Base-by-base conservation (phyloP, 192 early-diverging fungal genomes). In the Umbelopsis ramanniana region DNA sequence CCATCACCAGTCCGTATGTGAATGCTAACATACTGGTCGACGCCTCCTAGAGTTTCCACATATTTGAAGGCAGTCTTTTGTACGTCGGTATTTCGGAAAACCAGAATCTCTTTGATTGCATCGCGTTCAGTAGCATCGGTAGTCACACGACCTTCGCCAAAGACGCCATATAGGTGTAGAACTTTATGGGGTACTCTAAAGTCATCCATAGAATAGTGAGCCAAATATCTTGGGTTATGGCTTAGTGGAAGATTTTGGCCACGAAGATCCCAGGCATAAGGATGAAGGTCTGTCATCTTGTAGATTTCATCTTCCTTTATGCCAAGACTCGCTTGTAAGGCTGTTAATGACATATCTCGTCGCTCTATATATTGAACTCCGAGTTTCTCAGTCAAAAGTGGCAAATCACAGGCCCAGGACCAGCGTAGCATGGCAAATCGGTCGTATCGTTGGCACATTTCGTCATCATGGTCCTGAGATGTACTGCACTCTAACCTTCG, bases 121-220 rank as follows among this genome's bases (percentile, higher is more conserved):
- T 63, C 57, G 1, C 57, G 57, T 37, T 63, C 57, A 6, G 2
- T 0, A 5, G 33, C 35, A n/a, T 63, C 33, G 5, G 57, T n/a
- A n/a, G 57, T 17, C 57, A 63, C 57, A 35, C 57, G 57, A 33
- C 57, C 57, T 63, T 63, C 57, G 35, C 57, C 57, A 33, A 63
- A 63, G 11, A 63, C 7, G 5, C 57, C 57, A 19, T 63, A 63
- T 6, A 63, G 33, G 17, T 63, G 57, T 3, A 63, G 19, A 5
- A 63, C 57, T 37, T 63, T 63, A n/a, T 63, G 57, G 35, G 57
- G 57, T 5, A 63, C 57, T 14, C 11, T 35, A 29, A 63, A 37
- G 12, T 37, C 14, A 11, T 12, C 26, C 57, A 63, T 63, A 6
- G 29, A 17, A n/a, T 29, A 63, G 33, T 63, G 57, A 15, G 33